These are phyloP conservation scores for Botrytis porri DNA, from an alignment of 2,329 filamentous ascomycete species.

Conservation along the genomic window DNA sequence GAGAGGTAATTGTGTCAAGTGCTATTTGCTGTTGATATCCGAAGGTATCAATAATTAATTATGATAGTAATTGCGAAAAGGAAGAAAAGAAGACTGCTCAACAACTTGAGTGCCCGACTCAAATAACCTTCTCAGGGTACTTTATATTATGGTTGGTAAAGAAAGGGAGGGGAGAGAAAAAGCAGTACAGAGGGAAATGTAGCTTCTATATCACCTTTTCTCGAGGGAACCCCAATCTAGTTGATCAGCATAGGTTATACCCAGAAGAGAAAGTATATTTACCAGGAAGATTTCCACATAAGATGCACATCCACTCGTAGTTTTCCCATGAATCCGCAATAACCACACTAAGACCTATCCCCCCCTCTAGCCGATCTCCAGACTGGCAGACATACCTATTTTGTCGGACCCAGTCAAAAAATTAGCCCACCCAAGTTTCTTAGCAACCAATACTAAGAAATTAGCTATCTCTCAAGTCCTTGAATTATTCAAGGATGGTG, in stretches of 20 bases:
- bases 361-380: constrained; percentile 3
- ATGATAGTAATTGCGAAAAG: neutral
- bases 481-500: neutral
- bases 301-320: constrained; percentile 3
- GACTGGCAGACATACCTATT: neutral
- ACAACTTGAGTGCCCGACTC: constrained; percentile 5
- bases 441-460: neutral
- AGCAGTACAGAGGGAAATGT: neutral
- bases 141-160: neutral
- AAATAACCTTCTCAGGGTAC: neutral
- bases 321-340: neutral
- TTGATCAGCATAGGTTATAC: constrained; percentile 7
- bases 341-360: neutral
- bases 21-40: neutral
- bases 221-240: neutral
- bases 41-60: constrained; percentile 2
- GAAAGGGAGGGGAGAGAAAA: neutral
- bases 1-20: neutral
- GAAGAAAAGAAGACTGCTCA: neutral
- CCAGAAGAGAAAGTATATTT: constrained; percentile 1
- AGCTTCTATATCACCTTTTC: constrained; percentile 1
- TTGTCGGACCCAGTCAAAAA: neutral
- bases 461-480: neutral
- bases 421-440: neutral
- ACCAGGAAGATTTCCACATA: neutral